phyloP scores from a whole-genome alignment of 2,329 filamentous ascomycete genomes.

The Hypocrella siamensis region DNA sequence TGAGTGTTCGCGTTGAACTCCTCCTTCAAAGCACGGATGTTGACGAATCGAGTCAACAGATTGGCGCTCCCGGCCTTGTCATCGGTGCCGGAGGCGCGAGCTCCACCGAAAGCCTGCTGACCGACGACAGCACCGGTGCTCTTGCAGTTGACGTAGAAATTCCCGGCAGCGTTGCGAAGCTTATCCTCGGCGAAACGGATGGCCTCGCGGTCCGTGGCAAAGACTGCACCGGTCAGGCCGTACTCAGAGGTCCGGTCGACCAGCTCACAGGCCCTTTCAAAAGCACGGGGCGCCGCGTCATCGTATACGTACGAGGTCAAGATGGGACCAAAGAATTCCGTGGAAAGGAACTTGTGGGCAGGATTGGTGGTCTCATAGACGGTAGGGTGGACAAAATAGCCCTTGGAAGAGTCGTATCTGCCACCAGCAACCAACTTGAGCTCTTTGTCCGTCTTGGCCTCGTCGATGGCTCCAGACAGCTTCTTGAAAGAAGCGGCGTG shows the following conservation, averaged over 20 bases:
- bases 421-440: conserved; percentile 63
- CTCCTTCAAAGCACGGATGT: conserved; percentile 55
- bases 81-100: conserved; percentile 53
- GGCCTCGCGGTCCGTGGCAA: conserved; percentile 51
- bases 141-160: conserved; percentile 82
- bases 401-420: conserved; percentile 59
- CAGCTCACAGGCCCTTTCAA: conserved; percentile 40
- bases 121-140: conserved; percentile 58
- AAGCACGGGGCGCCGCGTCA: conserved; percentile 42
- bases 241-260: conserved; percentile 64
- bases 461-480: conserved; percentile 60
- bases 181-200: conserved; percentile 55
- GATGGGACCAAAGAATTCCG: conserved; percentile 72
- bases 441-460: conserved; percentile 58
- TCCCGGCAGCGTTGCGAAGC: conserved; percentile 58
- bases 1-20: conserved; percentile 50
- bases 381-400: conserved; percentile 74
- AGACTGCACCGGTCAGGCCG: conserved; percentile 61
- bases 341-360: conserved; percentile 55
- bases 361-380: conserved; percentile 64
- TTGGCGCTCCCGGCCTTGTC: conserved; percentile 56
- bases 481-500: conserved; percentile 72
- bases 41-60: conserved; percentile 50
- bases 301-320: conserved; percentile 65
- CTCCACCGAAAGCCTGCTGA: conserved; percentile 57